Conservation (phyloP, 805 yeast genomes). For the Starmerella kuoi region DNA sequence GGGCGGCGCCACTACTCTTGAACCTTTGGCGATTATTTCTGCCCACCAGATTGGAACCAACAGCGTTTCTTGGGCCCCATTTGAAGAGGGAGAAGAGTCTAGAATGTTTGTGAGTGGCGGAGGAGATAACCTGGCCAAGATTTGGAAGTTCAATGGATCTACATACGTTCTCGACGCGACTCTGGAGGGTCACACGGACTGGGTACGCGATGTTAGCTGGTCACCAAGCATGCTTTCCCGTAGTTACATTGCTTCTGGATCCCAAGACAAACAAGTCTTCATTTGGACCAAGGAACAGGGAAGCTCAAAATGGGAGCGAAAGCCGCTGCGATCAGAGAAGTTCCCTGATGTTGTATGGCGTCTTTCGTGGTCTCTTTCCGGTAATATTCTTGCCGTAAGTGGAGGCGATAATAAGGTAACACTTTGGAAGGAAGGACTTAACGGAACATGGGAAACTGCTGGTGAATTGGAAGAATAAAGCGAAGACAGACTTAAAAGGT, state of each 20-base stretch:
- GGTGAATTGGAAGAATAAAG: slow-evolving; percentile 78
- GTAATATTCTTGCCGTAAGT: slow-evolving; percentile 86
- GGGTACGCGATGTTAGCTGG: slow-evolving; percentile 99
- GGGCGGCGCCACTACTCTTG: slow-evolving; percentile 41
- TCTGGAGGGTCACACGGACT: slow-evolving; percentile 84
- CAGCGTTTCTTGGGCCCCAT: slow-evolving; percentile 81
- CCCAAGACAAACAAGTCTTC: slow-evolving; percentile 88
- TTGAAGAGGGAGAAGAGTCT: slow-evolving; percentile 28
- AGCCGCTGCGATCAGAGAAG: slow-evolving; percentile 57
- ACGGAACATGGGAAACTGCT: slow-evolving; percentile 95
- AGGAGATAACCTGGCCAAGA: slow-evolving; percentile 82
- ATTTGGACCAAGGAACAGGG: slow-evolving; percentile 79
- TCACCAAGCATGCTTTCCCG: slow-evolving; percentile 80
- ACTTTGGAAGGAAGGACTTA: slow-evolving; percentile 87
- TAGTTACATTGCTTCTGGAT: slow-evolving; percentile 88
- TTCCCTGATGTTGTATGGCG: slow-evolving; percentile 98
- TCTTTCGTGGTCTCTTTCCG: slow-evolving; percentile 93
- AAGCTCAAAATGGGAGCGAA: slow-evolving; percentile 64
- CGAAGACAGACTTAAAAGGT: not conserved
- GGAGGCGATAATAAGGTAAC: slow-evolving; percentile 96
- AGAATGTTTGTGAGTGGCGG: slow-evolving; percentile 90
- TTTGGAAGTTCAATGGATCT: slow-evolving; percentile 64
- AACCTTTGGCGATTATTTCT: slow-evolving; percentile 32
- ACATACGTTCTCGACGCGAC: slow-evolving; percentile 61
- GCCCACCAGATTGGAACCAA: slow-evolving; percentile 94